Percentiles rank a stretch among this genome's conserved stretches.
Evolutionary conservation across 2,329 filamentous ascomycete species (phyloP).

Genomic region (Botrytis cinerea): DNA sequence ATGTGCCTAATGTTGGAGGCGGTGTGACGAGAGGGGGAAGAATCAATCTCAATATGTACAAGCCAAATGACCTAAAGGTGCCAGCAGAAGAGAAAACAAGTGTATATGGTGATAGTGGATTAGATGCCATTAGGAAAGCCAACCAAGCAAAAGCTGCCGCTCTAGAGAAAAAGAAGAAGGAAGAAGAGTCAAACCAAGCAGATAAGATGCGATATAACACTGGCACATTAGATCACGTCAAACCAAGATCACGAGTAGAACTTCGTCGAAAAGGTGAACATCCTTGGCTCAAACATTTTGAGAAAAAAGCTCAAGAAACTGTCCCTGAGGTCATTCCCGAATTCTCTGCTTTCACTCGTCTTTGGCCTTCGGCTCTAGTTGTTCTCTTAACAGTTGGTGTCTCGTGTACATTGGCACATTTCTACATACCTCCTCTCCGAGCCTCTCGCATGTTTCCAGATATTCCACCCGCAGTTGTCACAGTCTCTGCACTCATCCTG

Average conservation of each 20-base stretch:
- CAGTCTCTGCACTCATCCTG: constrained; percentile 62
- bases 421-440: constrained; percentile 55
- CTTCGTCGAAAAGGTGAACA: constrained; percentile 37
- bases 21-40: constrained; percentile 1
- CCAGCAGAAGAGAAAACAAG: constrained; percentile 37
- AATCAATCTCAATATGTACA: constrained; percentile 16
- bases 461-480: constrained; percentile 62
- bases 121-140: constrained; percentile 60
- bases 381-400: constrained; percentile 49
- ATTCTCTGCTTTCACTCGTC: constrained; percentile 54
- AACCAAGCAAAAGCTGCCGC: constrained; percentile 49
- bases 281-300: constrained; percentile 38
- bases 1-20: constrained; percentile 36
- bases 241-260: constrained; percentile 34
- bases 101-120: constrained; percentile 58
- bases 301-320: constrained; percentile 50
- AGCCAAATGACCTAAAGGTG: not conserved
- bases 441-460: constrained; percentile 58
- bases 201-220: constrained; percentile 41
- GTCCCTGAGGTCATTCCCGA: constrained; percentile 54
- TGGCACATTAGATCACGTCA: constrained; percentile 33
- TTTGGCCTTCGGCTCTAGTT: constrained; percentile 56
- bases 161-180: constrained; percentile 48
- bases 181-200: constrained; percentile 46
- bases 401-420: constrained; percentile 48